phyloP scores from a whole-genome alignment of 192 early-diverging fungal genomes.

The Helicostylum pulchrum region DNA sequence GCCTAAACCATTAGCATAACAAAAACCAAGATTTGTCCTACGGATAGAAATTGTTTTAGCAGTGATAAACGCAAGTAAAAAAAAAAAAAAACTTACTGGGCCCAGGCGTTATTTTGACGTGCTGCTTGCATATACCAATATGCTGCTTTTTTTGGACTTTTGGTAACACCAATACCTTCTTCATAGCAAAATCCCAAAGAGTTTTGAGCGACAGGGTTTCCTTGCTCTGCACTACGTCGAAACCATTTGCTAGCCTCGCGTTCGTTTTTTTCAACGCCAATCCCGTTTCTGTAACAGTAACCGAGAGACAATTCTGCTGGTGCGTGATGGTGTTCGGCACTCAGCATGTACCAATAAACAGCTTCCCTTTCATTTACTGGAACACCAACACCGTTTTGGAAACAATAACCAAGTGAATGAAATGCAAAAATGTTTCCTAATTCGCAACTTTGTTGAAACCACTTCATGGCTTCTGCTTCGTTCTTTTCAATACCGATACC shows the following conservation, averaged over 20 bases:
- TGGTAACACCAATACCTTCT: slow-evolving; percentile 68
- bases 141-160: slow-evolving; percentile 59
- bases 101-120: slow-evolving; percentile 56
- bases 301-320: slow-evolving; percentile 66
- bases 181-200: slow-evolving; percentile 78
- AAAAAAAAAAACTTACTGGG: slow-evolving; percentile 40
- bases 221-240: slow-evolving; percentile 42
- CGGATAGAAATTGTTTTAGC: no score
- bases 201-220: slow-evolving; percentile 55
- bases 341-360: slow-evolving; percentile 54
- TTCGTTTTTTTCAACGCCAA: slow-evolving; percentile 62
- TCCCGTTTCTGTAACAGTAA: slow-evolving; percentile 84
- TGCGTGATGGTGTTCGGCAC: slow-evolving; percentile 52
- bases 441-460: slow-evolving; percentile 47
- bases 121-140: slow-evolving; percentile 62
- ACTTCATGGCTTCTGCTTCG: slow-evolving; percentile 45
- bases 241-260: slow-evolving; percentile 53
- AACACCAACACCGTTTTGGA: slow-evolving; percentile 58
- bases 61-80: no score
- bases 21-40: slow-evolving; percentile 3
- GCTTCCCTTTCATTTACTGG: slow-evolving; percentile 48
- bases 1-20: slow-evolving; percentile 8
- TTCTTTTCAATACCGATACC: slow-evolving; percentile 66
- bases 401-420: slow-evolving; percentile 59
- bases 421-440: slow-evolving; percentile 56